Evolutionary conservation across 352 stramenopile genomes (phyloP).

Genomic region (Pythium monospermum): DNA sequence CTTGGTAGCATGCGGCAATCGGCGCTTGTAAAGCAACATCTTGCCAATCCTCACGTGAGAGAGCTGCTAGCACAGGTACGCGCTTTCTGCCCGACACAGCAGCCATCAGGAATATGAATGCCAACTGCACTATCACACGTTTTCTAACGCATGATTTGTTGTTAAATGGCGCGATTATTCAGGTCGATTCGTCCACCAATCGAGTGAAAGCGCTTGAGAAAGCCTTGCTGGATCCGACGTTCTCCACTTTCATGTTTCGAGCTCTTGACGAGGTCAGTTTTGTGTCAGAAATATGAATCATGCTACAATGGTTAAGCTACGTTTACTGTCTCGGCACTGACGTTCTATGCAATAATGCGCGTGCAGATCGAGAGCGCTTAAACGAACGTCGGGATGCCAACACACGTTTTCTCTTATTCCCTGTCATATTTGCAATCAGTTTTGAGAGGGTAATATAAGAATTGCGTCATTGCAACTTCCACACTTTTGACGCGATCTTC

Average conservation of each 20-base stretch:
- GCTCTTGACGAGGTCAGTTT: conserved; percentile 55
- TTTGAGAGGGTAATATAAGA: conserved; percentile 15
- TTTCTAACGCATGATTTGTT: neutral
- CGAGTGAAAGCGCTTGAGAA: conserved; percentile 77
- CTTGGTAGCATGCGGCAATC: conserved; percentile 37
- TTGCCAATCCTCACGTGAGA: conserved; percentile 45
- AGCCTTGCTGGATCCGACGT: conserved; percentile 57
- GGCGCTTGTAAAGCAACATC: conserved; percentile 27
- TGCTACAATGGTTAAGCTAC: too few relatives aligned
- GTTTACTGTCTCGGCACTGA: too few relatives aligned
- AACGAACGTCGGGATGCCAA: too few relatives aligned
- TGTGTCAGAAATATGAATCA: too few relatives aligned
- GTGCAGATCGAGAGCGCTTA: conserved; percentile 15
- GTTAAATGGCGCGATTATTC: neutral
- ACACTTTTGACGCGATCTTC: neutral
- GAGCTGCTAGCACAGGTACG: conserved; percentile 49
- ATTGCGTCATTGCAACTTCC: too few relatives aligned
- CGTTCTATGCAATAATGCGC: too few relatives aligned
- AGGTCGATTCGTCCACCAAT: conserved; percentile 64
- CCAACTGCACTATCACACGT: neutral
- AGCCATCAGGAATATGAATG: too few relatives aligned
- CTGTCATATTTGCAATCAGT: conserved; percentile 5
- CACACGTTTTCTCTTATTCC: neutral
- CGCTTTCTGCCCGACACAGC: too few relatives aligned
- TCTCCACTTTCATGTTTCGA: conserved; percentile 77